Conservation (phyloP, 306 rosid species). For the Quercus mongolica region DNA sequence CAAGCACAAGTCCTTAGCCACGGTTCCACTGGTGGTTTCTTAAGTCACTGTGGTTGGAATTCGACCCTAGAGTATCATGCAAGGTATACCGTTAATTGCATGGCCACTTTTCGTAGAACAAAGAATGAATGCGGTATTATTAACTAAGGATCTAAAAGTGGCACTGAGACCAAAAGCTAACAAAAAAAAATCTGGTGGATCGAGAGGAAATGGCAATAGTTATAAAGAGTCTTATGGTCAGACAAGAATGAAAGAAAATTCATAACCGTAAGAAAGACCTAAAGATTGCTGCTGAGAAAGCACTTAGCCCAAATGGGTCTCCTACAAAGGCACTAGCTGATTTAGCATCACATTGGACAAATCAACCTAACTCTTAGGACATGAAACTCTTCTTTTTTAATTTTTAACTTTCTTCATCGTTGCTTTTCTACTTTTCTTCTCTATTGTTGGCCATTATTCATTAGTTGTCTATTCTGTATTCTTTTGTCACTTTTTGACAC, state of each 20-base stretch:
- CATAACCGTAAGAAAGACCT: background rate
- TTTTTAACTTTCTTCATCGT: no score
- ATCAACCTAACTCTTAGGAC: background rate
- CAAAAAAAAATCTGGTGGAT: slow-evolving; percentile 6
- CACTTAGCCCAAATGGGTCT: slow-evolving; percentile 18
- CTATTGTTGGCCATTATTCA: no score
- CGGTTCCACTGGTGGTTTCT: slow-evolving; percentile 17
- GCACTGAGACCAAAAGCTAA: slow-evolving; percentile 25
- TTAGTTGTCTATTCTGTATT: no score
- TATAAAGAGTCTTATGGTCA: slow-evolving; percentile 11
- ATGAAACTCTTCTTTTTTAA: background rate
- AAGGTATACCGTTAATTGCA: slow-evolving; percentile 22
- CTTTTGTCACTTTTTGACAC: no score
- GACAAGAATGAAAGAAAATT: slow-evolving; percentile 25
- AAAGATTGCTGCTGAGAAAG: slow-evolving; percentile 10
- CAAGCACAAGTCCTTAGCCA: slow-evolving; percentile 34
- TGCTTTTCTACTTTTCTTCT: no score
- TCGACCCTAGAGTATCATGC: slow-evolving; percentile 24
- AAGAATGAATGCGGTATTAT: slow-evolving; percentile 18
- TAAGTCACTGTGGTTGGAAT: slow-evolving; percentile 50
- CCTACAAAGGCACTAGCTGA: slow-evolving; percentile 21
- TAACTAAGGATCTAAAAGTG: slow-evolving; percentile 17
- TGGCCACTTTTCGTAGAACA: slow-evolving; percentile 33
- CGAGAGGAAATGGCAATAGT: slow-evolving; percentile 31
- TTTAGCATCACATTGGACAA: slow-evolving; percentile 23